Conservation (phyloP, 169 alveolate species). For the Eimeria mitis region DNA sequence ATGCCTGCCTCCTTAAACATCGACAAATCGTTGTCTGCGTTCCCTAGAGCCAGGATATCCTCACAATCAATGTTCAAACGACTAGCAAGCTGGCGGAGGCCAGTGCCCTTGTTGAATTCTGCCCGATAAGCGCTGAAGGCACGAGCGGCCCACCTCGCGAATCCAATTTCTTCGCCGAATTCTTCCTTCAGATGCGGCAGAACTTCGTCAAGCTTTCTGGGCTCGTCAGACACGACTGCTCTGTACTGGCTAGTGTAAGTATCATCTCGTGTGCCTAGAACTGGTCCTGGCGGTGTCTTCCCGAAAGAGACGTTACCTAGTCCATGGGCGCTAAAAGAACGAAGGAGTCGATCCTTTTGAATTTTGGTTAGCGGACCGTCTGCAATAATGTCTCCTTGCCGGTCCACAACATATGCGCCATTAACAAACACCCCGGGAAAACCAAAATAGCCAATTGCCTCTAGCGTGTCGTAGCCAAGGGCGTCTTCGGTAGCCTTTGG, state of each 20-base stretch:
- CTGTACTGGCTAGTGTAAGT: background rate
- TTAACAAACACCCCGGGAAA: slow-evolving; percentile 59
- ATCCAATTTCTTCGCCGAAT: slow-evolving; percentile 28
- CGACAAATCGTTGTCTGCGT: slow-evolving; percentile 88
- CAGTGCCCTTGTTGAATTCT: slow-evolving; percentile 51
- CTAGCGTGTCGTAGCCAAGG: slow-evolving; percentile 10
- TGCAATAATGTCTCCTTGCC: background rate
- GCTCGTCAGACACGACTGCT: background rate
- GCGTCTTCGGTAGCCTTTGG: background rate
- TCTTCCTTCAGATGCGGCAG: background rate
- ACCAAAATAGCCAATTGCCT: slow-evolving; percentile 15
- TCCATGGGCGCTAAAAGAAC: background rate
- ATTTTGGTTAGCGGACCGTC: slow-evolving; percentile 24
- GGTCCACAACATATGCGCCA: slow-evolving; percentile 62
- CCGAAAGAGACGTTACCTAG: background rate
- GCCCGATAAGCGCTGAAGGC: slow-evolving; percentile 22
- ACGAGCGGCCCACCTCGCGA: slow-evolving; percentile 14
- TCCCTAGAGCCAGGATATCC: slow-evolving; percentile 87
- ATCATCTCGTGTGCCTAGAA: background rate
- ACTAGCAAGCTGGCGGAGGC: background rate
- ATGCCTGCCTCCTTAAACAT: slow-evolving; percentile 83
- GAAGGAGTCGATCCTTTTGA: slow-evolving; percentile 12
- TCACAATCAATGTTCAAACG: slow-evolving; percentile 64
- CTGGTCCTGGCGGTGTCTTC: background rate
- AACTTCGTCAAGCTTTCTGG: slow-evolving; percentile 10